Percentiles rank a stretch among this genome's conserved stretches.
phyloP scores from a whole-genome alignment of 495 filamentous ascomycete species.

The Penicillium samsonianum region DNA sequence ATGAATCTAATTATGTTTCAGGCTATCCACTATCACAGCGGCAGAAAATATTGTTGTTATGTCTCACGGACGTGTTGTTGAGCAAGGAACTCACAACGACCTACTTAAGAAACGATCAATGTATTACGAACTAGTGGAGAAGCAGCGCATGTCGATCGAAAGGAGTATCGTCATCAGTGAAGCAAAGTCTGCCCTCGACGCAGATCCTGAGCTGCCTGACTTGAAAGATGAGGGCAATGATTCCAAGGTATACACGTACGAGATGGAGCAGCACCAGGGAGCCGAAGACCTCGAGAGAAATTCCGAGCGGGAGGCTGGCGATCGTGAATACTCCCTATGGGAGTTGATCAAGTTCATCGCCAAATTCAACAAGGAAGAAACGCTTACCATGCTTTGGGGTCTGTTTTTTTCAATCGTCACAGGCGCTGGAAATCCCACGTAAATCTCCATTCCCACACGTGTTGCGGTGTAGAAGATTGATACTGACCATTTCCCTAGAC shows the following conservation, averaged over 20 bases:
- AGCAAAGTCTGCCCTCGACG: not conserved
- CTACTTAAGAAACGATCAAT: constrained; percentile 40
- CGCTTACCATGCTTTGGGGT: constrained; percentile 69
- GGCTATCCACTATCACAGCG: not conserved
- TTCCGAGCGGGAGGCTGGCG: constrained; percentile 32
- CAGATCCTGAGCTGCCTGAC: not conserved
- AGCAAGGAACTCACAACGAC: constrained; percentile 41
- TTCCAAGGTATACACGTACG: not conserved
- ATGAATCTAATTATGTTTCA: not conserved
- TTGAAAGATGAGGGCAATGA: not conserved
- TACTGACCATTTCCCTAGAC: constrained; percentile 23
- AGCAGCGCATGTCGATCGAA: constrained; percentile 53
- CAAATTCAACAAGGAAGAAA: constrained; percentile 75
- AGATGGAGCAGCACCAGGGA: constrained; percentile 24
- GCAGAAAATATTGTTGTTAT: not conserved
- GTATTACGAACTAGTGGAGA: not conserved
- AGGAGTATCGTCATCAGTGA: not conserved
- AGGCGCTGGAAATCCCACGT: constrained; percentile 74
- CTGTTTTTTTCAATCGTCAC: constrained; percentile 73
- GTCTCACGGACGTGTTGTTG: not conserved
- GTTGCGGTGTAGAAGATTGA: not conserved
- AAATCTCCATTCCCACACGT: not conserved
- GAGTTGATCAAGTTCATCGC: constrained; percentile 77
- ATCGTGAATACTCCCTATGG: constrained; percentile 68
- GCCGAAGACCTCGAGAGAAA: constrained; percentile 29